Evolutionary conservation across 2,329 filamentous ascomycete species (phyloP), one percentile per base, ranked within the genome.

Genomic region (Diaporthe australafricana): DNA sequence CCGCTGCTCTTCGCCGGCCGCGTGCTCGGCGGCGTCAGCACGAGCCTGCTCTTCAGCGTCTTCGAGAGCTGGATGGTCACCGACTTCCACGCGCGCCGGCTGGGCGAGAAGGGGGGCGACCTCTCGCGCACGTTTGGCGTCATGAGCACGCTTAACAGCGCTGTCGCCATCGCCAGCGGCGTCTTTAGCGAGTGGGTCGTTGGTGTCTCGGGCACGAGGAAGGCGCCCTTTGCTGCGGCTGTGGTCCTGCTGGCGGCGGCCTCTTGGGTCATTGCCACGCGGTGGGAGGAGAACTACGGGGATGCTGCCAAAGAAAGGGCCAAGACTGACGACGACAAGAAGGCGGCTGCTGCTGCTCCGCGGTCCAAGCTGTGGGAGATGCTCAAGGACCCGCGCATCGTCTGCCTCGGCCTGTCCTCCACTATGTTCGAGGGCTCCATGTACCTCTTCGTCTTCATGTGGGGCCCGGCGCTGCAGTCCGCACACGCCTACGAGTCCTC

Each of bases 11-110:
- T 89, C 68, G 69, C 83, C 1, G 89, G 89, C 16, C 83, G 89
- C 62, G 78, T 87, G 0, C 82, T 90, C 5, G 88, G 87, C 27
- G 89, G 89, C 0, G 72, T 90, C 56, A 86, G 84, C 35, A 87
- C 88, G 42, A 89, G 87, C 32, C 78, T 91, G 50, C 82, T 91
- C 38, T 90, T 88, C 81, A 88, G 84, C 53, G 87, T 85, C 6
- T 90, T 90, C 74, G 88, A 91, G 78, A 88, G 86, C 75, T 91
- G 89, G 88, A 87, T 91, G 82, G 85, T 91, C 35, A 84, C 86
- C 4, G 87, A 89, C 74, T 88, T 85, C 73, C 83, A 86, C 72
- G 80, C 80, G 68, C 80, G 84, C 52, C 79, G 81, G 48, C 76
- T 87, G 38, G 81, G 81, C 35, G 79, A 81, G 14, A 79, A 77